These are phyloP conservation scores for Coemansia sp. DNA, from an alignment of 192 early-diverging fungal species.

Conservation along the genomic window DNA sequence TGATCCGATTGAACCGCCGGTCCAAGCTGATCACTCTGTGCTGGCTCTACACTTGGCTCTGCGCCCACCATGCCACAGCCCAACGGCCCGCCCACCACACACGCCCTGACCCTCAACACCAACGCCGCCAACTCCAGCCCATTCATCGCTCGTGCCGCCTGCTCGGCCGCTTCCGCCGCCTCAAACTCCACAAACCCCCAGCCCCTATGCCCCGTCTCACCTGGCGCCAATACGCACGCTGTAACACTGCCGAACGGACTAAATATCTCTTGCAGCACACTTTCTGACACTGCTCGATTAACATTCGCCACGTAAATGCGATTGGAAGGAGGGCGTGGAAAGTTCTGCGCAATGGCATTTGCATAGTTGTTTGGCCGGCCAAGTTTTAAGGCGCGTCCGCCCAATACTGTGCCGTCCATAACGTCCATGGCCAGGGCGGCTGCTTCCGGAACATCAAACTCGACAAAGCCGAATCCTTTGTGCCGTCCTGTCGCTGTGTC, in stretches of 20 bases:
- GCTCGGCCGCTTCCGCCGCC: constrained; percentile 57
- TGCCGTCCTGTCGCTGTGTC: constrained; percentile 75
- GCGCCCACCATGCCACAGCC: too few species aligned
- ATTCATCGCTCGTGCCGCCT: constrained; percentile 69
- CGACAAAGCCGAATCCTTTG: constrained; percentile 86
- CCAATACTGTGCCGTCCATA: constrained; percentile 81
- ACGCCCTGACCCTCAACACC: constrained; percentile 63
- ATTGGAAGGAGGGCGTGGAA: constrained; percentile 62
- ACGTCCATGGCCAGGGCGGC: constrained; percentile 74
- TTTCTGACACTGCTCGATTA: constrained; percentile 71
- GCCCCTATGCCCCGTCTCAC: constrained; percentile 70
- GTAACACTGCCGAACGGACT: constrained; percentile 78
- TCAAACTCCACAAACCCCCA: constrained; percentile 87
- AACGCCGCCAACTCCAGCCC: constrained; percentile 74
- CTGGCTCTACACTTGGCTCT: too few species aligned
- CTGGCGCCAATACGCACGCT: constrained; percentile 67
- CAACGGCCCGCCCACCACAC: constrained; percentile 76
- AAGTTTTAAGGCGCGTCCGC: constrained; percentile 77
- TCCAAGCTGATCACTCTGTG: neutral
- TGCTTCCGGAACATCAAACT: constrained; percentile 85
- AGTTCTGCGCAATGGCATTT: constrained; percentile 56
- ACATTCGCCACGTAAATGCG: constrained; percentile 87
- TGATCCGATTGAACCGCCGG: too few species aligned
- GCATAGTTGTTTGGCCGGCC: constrained; percentile 85
- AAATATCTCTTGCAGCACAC: constrained; percentile 75